Percentiles rank a stretch among this genome's conserved stretches.
Evolutionary conservation across 768 basidiomycete genomes (phyloP).

Genomic region (Boletus sp.): DNA sequence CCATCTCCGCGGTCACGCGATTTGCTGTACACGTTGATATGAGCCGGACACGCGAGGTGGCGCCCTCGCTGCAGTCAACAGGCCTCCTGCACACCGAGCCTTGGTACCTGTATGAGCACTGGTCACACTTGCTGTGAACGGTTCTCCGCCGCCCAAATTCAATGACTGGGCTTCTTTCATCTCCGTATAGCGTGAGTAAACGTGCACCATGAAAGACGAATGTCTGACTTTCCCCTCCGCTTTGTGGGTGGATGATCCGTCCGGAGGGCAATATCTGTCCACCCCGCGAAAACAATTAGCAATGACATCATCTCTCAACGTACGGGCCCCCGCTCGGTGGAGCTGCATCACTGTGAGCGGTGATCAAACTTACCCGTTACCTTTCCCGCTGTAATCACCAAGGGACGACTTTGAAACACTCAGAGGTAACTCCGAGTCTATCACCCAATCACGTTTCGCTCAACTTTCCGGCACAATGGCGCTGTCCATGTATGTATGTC

Average conservation of each 20-base stretch:
- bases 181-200: slow-evolving; percentile 4
- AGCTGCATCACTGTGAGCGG: neutral
- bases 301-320: slow-evolving; percentile 8
- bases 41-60: neutral
- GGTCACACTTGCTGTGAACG: neutral
- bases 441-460: neutral
- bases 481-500: neutral
- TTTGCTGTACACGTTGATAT: slow-evolving; percentile 2
- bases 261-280: slow-evolving; percentile 2
- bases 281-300: slow-evolving; percentile 3
- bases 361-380: neutral
- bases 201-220: neutral
- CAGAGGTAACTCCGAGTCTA: neutral
- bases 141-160: neutral
- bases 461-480: neutral
- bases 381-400: slow-evolving; percentile 5
- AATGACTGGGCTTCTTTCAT: slow-evolving; percentile 12
- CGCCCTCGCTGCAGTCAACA: neutral
- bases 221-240: neutral
- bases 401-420: neutral
- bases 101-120: neutral
- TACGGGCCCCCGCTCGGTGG: neutral
- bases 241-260: slow-evolving; percentile 11
- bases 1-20: slow-evolving; percentile 7
- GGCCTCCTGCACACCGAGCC: too few species aligned